Evolutionary conservation across 1,284 basidiomycete genomes (phyloP).

Genomic region (Thelephora terrestris): DNA sequence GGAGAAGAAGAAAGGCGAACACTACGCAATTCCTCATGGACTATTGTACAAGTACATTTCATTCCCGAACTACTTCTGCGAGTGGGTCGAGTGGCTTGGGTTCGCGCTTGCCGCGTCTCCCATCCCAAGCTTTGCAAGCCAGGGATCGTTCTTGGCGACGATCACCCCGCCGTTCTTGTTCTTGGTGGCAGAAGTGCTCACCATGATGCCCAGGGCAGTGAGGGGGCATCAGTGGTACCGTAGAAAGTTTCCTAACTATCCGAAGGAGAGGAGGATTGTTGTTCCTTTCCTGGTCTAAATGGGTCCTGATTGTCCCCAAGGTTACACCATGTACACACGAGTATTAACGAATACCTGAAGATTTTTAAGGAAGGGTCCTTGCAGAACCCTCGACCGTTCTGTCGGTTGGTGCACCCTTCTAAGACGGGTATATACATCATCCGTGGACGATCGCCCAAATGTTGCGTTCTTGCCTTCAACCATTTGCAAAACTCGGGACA

Average conservation of each 20-base stretch:
- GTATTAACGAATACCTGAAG: no score
- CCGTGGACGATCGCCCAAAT: no score
- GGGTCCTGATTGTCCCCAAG: no score
- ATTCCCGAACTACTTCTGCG: slow-evolving; percentile 91
- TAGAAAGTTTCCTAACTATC: slow-evolving; percentile 50
- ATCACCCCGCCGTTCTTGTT: slow-evolving; percentile 65
- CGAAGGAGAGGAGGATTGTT: slow-evolving; percentile 37
- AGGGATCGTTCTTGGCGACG: slow-evolving; percentile 18
- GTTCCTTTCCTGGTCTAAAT: slow-evolving; percentile 31
- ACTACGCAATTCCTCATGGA: slow-evolving; percentile 80
- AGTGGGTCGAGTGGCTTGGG: slow-evolving; percentile 83
- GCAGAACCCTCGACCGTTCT: no score
- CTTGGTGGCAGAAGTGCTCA: slow-evolving; percentile 52
- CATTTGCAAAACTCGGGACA: no score
- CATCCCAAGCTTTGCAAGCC: slow-evolving; percentile 21
- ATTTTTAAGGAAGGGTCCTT: no score
- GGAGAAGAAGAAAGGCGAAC: slow-evolving; percentile 22
- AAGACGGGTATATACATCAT: no score
- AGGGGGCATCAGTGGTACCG: slow-evolving; percentile 79
- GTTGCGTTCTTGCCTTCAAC: no score
- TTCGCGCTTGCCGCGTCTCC: slow-evolving; percentile 62
- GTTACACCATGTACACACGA: no score
- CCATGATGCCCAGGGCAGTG: slow-evolving; percentile 75
- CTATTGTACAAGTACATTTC: slow-evolving; percentile 72
- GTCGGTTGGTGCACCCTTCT: no score